Evolutionary conservation across 768 basidiomycete genomes (phyloP).

Genomic region (Suillus discolor): DNA sequence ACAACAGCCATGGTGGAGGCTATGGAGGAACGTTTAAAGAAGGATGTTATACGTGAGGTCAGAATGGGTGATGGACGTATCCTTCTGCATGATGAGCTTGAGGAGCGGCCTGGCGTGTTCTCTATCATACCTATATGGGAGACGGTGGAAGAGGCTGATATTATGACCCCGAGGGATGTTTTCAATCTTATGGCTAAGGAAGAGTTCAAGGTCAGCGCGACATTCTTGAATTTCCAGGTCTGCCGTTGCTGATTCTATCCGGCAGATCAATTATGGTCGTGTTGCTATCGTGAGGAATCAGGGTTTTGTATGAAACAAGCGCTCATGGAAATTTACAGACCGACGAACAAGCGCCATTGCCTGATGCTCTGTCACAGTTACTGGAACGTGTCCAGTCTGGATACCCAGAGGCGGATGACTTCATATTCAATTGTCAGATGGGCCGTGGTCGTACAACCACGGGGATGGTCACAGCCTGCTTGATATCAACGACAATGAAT

Average conservation of each 20-base stretch:
- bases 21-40: constrained; percentile 89
- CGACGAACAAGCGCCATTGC: constrained; percentile 95
- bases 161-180: constrained; percentile 86
- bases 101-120: constrained; percentile 88
- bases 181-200: constrained; percentile 74
- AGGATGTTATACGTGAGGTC: constrained; percentile 86
- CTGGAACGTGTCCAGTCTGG: constrained; percentile 69
- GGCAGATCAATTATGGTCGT: constrained; percentile 82
- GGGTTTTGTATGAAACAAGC: constrained; percentile 1
- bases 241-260: constrained; percentile 5
- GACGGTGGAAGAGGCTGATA: constrained; percentile 74
- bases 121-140: constrained; percentile 96
- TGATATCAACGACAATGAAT: constrained; percentile 75
- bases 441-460: constrained; percentile 90
- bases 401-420: constrained; percentile 65
- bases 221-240: constrained; percentile 1
- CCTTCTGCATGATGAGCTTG: constrained; percentile 93
- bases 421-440: constrained; percentile 98
- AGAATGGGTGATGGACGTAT: constrained; percentile 70
- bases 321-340: constrained; percentile 55
- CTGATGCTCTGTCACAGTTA: constrained; percentile 79
- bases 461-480: constrained; percentile 89
- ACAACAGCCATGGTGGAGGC: constrained; percentile 87
- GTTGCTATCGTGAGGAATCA: constrained; percentile 75
- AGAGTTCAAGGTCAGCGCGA: constrained; percentile 65